Conservation (phyloP, 176 grass and related monocot genomes). For the Pharus latifolius region DNA sequence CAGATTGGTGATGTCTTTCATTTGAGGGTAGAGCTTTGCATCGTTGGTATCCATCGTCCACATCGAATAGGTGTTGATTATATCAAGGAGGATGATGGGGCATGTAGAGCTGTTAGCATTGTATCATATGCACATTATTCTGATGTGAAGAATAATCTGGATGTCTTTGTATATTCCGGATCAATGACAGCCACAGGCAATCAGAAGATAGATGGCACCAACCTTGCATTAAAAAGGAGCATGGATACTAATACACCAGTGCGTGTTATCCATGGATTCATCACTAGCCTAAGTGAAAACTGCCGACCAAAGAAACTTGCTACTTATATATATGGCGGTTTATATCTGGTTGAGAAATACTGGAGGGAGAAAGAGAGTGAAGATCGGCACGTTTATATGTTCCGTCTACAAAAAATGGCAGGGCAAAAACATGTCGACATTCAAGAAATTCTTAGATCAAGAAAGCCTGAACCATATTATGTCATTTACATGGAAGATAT, state of each 20-base stretch:
- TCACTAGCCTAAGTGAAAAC: constrained; percentile 1
- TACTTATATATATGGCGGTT: constrained; percentile 65
- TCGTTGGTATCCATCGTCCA: constrained; percentile 67
- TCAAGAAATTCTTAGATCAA: constrained; percentile 37
- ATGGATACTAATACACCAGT: constrained; percentile 72
- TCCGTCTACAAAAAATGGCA: constrained; percentile 54
- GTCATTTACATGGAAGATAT: constrained; percentile 55
- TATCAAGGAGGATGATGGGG: constrained; percentile 38
- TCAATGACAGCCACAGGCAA: constrained; percentile 18
- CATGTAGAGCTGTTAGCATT: constrained; percentile 49
- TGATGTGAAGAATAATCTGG: constrained; percentile 48
- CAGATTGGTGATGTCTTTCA: constrained; percentile 68
- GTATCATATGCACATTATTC: constrained; percentile 35
- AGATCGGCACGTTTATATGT: constrained; percentile 41
- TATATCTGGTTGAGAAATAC: constrained; percentile 73
- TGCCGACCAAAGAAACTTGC: constrained; percentile 27
- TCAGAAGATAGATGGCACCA: constrained; percentile 48
- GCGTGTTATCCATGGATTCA: constrained; percentile 63
- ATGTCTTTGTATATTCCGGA: constrained; percentile 56
- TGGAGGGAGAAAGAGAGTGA: constrained; percentile 47
- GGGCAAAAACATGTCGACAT: constrained; percentile 57
- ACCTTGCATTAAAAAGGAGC: constrained; percentile 62
- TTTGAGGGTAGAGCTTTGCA: constrained; percentile 60
- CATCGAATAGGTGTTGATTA: constrained; percentile 43
- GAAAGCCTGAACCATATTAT: constrained; percentile 17